Evolutionary conservation across 768 basidiomycete genomes (phyloP).

Genomic region (Termitomyces sp.): DNA sequence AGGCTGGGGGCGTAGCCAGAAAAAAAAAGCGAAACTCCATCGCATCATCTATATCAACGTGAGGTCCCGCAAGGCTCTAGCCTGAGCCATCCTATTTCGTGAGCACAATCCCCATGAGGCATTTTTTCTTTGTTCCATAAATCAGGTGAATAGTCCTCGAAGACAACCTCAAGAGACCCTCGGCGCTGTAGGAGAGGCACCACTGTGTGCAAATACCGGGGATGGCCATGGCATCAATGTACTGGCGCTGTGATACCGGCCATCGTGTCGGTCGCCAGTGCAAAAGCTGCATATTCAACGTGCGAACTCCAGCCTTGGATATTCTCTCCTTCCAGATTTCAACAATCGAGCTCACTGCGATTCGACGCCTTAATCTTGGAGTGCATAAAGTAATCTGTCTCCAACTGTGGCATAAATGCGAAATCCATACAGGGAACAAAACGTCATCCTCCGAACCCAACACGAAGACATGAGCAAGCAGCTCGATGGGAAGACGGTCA

Average conservation of each 20-base stretch:
- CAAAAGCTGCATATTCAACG: constrained; percentile 53
- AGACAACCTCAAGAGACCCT: constrained; percentile 57
- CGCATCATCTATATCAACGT: constrained; percentile 59
- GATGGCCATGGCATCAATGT: constrained; percentile 39
- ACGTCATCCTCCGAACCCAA: constrained; percentile 50
- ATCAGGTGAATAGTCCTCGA: constrained; percentile 51
- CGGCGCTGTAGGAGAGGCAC: constrained; percentile 45
- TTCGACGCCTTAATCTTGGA: constrained; percentile 58
- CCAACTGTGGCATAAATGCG: constrained; percentile 67
- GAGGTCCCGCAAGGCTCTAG: constrained; percentile 44
- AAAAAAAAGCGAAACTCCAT: constrained; percentile 60
- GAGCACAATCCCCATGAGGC: constrained; percentile 51
- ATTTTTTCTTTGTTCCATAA: constrained; percentile 66
- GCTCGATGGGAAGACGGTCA: constrained; percentile 52
- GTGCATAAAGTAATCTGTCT: constrained; percentile 54
- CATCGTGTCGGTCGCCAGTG: constrained; percentile 23
- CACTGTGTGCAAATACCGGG: constrained; percentile 60
- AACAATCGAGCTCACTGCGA: constrained; percentile 41
- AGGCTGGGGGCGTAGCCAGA: constrained; percentile 52
- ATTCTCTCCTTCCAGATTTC: constrained; percentile 63
- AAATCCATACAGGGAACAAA: constrained; percentile 55
- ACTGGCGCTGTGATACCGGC: constrained; percentile 21
- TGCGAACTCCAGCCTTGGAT: constrained; percentile 50
- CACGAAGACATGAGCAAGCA: constrained; percentile 59
- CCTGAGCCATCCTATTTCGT: constrained; percentile 26